phyloP scores from a whole-genome alignment of 108 stramenopile species.

The Discostella stelligeroides region DNA sequence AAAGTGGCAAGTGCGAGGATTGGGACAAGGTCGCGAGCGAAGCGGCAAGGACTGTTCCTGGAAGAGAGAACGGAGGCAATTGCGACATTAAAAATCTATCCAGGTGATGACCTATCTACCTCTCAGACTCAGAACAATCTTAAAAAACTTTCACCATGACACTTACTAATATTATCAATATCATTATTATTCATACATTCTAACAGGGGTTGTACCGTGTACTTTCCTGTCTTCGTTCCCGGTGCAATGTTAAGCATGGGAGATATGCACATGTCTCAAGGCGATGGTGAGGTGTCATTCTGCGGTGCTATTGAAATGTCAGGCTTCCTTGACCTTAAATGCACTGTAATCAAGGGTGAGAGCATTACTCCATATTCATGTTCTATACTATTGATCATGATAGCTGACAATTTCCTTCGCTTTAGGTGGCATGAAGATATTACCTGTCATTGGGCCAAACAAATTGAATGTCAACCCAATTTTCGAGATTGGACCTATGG shows the following conservation, averaged over 20 bases:
- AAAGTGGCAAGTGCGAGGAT: constrained; percentile 41
- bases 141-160: too few species aligned
- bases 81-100: constrained; percentile 74
- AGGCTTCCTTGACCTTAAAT: constrained; percentile 58
- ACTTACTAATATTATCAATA: too few species aligned
- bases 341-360: constrained; percentile 63
- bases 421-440: constrained; percentile 49
- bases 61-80: constrained; percentile 72
- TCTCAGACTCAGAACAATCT: too few species aligned
- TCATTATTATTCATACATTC: too few species aligned
- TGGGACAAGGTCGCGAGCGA: constrained; percentile 57
- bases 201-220: constrained; percentile 69
- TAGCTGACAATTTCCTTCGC: background rate
- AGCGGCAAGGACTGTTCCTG: constrained; percentile 59
- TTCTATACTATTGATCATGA: too few species aligned
- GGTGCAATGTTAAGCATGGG: constrained; percentile 74
- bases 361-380: constrained; percentile 2
- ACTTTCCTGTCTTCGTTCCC: constrained; percentile 73
- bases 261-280: constrained; percentile 75
- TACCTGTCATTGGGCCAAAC: constrained; percentile 58
- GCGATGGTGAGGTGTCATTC: constrained; percentile 74
- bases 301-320: constrained; percentile 67
- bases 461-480: constrained; percentile 66
- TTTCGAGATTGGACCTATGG: constrained; percentile 74
- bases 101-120: too few species aligned